Base-by-base conservation (phyloP, 192 early-diverging fungal genomes). In the Umbelopsis ramanniana region DNA sequence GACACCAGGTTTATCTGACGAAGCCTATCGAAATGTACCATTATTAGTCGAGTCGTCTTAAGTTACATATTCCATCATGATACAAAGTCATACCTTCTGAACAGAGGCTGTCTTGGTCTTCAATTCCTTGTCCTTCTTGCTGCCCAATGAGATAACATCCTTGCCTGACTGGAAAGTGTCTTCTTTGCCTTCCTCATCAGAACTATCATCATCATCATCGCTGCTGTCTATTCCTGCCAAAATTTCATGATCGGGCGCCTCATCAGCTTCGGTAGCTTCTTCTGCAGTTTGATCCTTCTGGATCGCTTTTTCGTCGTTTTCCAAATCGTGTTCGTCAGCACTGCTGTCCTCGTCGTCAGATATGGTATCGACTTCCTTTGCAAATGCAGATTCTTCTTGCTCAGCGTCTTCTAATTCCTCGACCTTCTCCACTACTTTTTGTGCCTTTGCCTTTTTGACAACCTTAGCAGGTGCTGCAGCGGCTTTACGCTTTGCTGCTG, bases 1-100 rank as follows among this genome's bases (percentile, higher is more conserved):
- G 11, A 94, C 92, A 46, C 95, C 95, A 87, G 81, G 54, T 72
- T 80, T 68, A 33, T 73, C 74, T 67, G 72, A 23, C 67, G 53
- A 21, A 19, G 40, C 29, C 35, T 50, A 60, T 8, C 7, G 12
- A 57, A 63, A 38, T 38, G 6, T 35, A 50, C 4, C 14, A 26
- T 46, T 53, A 48, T 46, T 40, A 63, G 23, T 23, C 57, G 11
- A 43, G 1, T 12, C 40, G 6, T 11, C 40, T 43, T 43, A 43
- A 43, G 6, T 43, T 40, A 17, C 15, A 46, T 22, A 12, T 37
- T 52, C 40, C 4, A 24, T 68, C 66, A 9, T 15, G 66, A 66
- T 52, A 63, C 22, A 74, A 29, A 29, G 23, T 47, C 75, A 70
- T 74, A 76, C 75, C 78, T 72, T 70, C 46, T 74, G 38, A 12